These are phyloP conservation scores for Coix lacrymajobi DNA, from an alignment of 176 grass and related monocot species.

Conservation along the genomic window DNA sequence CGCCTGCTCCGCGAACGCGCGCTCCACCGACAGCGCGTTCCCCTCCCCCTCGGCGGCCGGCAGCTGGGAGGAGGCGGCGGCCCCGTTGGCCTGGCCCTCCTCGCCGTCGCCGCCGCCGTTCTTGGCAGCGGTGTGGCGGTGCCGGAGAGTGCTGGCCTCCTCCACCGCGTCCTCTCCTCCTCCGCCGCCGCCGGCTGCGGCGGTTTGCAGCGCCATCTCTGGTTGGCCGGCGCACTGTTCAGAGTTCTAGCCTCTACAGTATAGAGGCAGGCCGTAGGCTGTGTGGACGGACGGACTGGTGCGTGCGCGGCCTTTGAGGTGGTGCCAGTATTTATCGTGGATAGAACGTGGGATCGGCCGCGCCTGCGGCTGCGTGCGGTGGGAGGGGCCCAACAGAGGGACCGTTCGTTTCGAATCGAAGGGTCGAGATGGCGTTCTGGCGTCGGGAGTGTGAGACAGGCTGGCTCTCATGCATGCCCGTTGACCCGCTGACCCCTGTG, in stretches of 20 bases:
- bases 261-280: background rate
- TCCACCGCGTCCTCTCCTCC: slow-evolving; percentile 36
- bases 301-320: background rate
- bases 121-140: slow-evolving; percentile 25
- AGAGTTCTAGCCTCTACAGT: background rate
- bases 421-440: background rate
- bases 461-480: background rate
- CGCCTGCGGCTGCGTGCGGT: background rate
- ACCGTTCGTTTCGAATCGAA: background rate
- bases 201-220: slow-evolving; percentile 34
- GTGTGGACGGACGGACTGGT: background rate
- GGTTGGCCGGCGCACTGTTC: background rate
- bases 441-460: background rate
- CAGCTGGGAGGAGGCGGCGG: background rate
- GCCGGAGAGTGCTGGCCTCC: slow-evolving; percentile 32
- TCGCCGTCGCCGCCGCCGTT: background rate
- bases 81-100: background rate
- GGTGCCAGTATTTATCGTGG: slow-evolving; percentile 6
- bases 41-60: background rate
- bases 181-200: background rate
- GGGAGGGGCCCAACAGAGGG: background rate
- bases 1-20: slow-evolving; percentile 26
- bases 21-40: slow-evolving; percentile 40
- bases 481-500: background rate
- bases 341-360: background rate